These are phyloP conservation scores for Taphrina pruni DNA, from an alignment of 1,139 yeast species.

Conservation along the genomic window DNA sequence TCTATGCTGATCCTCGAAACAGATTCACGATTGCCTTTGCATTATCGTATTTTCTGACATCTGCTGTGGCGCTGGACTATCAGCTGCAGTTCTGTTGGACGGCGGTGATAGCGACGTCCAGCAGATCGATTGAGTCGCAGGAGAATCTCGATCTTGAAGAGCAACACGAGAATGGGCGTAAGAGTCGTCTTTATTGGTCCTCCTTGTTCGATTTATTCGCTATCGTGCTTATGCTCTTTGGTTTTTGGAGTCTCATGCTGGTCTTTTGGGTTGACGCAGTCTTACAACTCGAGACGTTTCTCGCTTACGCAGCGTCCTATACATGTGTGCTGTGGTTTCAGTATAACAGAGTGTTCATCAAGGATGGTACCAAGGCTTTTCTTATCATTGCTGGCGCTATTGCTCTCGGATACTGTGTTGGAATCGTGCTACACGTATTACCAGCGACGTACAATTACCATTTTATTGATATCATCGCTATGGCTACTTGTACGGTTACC, in stretches of 20 bases:
- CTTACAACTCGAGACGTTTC: constrained; percentile 5
- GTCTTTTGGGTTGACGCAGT: constrained; percentile 24
- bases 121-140: not conserved
- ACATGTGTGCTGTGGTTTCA: constrained; percentile 24
- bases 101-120: constrained; percentile 24
- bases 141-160: constrained; percentile 17
- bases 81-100: constrained; percentile 31
- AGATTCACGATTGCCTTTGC: constrained; percentile 22
- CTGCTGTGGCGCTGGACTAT: constrained; percentile 30
- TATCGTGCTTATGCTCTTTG: constrained; percentile 15
- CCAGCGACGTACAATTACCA: constrained; percentile 20
- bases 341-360: constrained; percentile 29
- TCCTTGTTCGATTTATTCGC: constrained; percentile 10
- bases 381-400: constrained; percentile 9
- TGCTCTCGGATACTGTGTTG: constrained; percentile 11
- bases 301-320: constrained; percentile 23
- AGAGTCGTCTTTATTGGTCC: constrained; percentile 17
- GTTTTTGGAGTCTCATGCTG: constrained; percentile 21
- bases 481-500: constrained; percentile 8
- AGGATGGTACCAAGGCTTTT: constrained; percentile 24
- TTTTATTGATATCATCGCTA: constrained; percentile 10
- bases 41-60: constrained; percentile 18
- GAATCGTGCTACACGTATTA: constrained; percentile 16
- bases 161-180: constrained; percentile 14
- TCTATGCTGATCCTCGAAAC: constrained; percentile 13